phyloP scores from a whole-genome alignment of 1,284 basidiomycete species.

The Coriolopsis trogii region DNA sequence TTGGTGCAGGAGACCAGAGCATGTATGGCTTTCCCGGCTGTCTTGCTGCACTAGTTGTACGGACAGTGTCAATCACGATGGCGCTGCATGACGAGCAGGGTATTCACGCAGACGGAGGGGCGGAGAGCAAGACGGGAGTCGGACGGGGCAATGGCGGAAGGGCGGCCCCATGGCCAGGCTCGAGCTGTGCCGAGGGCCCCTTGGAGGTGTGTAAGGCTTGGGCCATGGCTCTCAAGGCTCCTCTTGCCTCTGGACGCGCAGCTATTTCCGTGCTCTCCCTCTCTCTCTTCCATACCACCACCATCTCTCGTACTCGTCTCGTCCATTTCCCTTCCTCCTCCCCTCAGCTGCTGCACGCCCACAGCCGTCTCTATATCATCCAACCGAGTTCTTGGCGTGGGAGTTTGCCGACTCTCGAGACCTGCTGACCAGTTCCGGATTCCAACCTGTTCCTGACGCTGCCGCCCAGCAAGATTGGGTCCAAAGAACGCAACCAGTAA shows the following conservation, averaged over 20 bases:
- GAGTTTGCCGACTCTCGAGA: slow-evolving; percentile 22
- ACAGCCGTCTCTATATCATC: slow-evolving; percentile 1
- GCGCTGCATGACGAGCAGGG: too few species aligned
- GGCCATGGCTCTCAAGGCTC: not conserved
- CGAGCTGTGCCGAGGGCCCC: too few species aligned
- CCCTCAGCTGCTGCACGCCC: not conserved
- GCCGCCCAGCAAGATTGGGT: too few species aligned
- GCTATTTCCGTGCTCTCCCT: not conserved
- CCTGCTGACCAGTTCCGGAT: slow-evolving; percentile 24
- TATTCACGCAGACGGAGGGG: not conserved
- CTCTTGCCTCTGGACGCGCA: not conserved
- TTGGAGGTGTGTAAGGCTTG: not conserved
- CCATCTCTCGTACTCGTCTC: not conserved
- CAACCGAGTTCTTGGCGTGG: slow-evolving; percentile 31
- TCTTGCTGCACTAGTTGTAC: too few species aligned
- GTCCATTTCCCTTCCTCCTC: slow-evolving; percentile 1
- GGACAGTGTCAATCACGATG: too few species aligned
- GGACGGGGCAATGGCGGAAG: too few species aligned
- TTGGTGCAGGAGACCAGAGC: too few species aligned
- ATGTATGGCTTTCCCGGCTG: too few species aligned
- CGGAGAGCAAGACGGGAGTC: too few species aligned
- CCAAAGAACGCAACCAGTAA: too few species aligned
- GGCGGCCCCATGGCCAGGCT: too few species aligned
- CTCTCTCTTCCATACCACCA: slow-evolving; percentile 8
- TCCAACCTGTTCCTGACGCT: slow-evolving; percentile 14